These are phyloP conservation scores for Quercus cerris DNA, from an alignment of 306 rosid genomes.

Conservation along the genomic window DNA sequence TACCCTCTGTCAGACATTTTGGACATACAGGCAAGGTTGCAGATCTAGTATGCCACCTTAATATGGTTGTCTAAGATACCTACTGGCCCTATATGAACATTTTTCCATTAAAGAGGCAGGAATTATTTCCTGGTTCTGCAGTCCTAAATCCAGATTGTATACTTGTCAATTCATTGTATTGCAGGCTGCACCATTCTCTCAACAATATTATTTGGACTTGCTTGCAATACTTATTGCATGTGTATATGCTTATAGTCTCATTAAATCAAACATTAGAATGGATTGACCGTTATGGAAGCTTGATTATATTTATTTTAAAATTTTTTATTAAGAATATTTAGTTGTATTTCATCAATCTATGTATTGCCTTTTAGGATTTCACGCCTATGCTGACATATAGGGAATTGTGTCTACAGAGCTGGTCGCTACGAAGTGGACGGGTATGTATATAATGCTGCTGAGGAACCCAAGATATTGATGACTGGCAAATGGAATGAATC, in stretches of 20 bases:
- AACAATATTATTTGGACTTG: neutral
- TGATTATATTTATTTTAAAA: neutral
- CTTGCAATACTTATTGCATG: neutral
- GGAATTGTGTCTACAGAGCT: slow-evolving; percentile 47
- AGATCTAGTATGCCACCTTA: neutral
- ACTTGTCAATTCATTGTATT: neutral
- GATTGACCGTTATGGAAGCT: neutral
- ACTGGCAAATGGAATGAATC: slow-evolving; percentile 95
- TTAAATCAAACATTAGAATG: neutral
- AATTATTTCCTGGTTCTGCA: neutral
- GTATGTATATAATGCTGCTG: slow-evolving; percentile 70
- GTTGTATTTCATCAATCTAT: neutral
- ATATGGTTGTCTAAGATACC: neutral
- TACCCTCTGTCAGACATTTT: neutral
- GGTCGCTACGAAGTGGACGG: slow-evolving; percentile 96
- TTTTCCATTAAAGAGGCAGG: neutral
- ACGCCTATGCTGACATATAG: neutral
- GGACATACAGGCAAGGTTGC: neutral
- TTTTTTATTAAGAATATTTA: neutral
- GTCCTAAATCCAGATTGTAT: neutral
- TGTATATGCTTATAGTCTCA: neutral
- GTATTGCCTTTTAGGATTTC: neutral
- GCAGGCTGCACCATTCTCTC: neutral
- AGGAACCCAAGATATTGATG: slow-evolving; percentile 81
- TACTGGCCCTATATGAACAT: neutral